Evolutionary conservation across 192 early-diverging fungal species (phyloP).

Genomic region (Gryganskiella cystojenkinii): DNA sequence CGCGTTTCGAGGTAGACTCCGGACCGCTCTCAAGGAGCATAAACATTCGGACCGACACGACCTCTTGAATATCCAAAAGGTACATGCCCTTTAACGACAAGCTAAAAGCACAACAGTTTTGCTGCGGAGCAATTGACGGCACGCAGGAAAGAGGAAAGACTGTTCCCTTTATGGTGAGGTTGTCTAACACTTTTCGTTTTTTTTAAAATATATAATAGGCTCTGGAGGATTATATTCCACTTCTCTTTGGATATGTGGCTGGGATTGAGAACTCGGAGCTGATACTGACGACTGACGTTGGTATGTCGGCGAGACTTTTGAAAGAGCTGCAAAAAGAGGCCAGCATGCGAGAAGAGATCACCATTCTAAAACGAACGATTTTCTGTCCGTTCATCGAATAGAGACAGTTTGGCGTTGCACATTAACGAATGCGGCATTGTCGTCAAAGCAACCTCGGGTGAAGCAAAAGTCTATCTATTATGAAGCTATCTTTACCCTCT

Average conservation of each 20-base stretch:
- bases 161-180: too few relatives aligned
- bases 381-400: neutral
- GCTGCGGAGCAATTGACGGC: too few relatives aligned
- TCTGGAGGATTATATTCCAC: conserved; percentile 40
- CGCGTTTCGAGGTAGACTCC: conserved; percentile 62
- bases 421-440: conserved; percentile 56
- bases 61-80: conserved; percentile 59
- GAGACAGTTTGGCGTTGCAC: conserved; percentile 71
- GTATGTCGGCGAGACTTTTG: neutral
- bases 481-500: conserved; percentile 64
- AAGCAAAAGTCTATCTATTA: conserved; percentile 60
- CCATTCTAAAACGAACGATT: too few relatives aligned
- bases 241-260: conserved; percentile 26
- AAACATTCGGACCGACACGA: conserved; percentile 57
- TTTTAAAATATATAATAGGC: too few relatives aligned
- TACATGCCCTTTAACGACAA: too few relatives aligned
- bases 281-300: conserved; percentile 17
- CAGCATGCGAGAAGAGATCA: too few relatives aligned
- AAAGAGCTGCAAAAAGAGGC: too few relatives aligned
- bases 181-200: neutral
- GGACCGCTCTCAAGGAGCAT: conserved; percentile 62
- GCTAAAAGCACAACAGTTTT: too few relatives aligned
- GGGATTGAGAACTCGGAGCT: conserved; percentile 35
- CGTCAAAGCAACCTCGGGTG: conserved; percentile 59
- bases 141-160: too few relatives aligned